Evolutionary conservation across 257 asterid genomes (phyloP), one percentile per base, ranked within the genome.

Genomic region (Lantana camara): DNA sequence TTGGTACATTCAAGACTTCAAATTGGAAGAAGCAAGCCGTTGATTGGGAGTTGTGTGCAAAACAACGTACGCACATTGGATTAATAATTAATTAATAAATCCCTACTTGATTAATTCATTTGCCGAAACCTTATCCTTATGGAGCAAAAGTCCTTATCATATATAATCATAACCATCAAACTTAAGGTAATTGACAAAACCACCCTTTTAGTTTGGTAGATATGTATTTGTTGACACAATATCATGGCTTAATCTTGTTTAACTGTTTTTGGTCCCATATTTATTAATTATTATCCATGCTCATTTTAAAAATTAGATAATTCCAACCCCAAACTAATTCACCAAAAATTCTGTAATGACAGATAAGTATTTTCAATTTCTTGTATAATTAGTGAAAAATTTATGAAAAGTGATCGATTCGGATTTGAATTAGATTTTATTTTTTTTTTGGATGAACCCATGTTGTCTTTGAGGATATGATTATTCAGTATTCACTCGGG

Each of bases 41-140:
- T 37, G 51, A n/a, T 64, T 51, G 2, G 44, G 44, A 7, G 10
- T 42, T 19, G n/a, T 20, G 3, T 21, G 9, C 19, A 35, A 24
- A 64, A 57, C 61, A 35, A 57, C 67, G 54, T 63, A 57, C 62
- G 76, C 76, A 57, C 67, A 64, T 44, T 49, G 76, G 55, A 56
- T 71, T 16, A 32, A 5, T 27, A n/a, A n/a, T n/a, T n/a, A n/a
- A 38, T 41, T 63, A 20, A 35, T 16, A 19, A 21, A 15, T 42
- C 7, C 1, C n/a, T n/a, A n/a, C n/a, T n/a, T n/a, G n/a, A n/a
- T 27, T 17, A 3, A 11, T 35, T 73, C 53, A 52, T 66, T 42
- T 9, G 73, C 54, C 60, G 21, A 51, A 21, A 50, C 16, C 49
- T 53, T 66, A 60, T 20, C 73, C 52, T 40, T 42, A 66, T 57